phyloP scores from a whole-genome alignment of 495 filamentous ascomycete genomes.

The Niebla homalea region DNA sequence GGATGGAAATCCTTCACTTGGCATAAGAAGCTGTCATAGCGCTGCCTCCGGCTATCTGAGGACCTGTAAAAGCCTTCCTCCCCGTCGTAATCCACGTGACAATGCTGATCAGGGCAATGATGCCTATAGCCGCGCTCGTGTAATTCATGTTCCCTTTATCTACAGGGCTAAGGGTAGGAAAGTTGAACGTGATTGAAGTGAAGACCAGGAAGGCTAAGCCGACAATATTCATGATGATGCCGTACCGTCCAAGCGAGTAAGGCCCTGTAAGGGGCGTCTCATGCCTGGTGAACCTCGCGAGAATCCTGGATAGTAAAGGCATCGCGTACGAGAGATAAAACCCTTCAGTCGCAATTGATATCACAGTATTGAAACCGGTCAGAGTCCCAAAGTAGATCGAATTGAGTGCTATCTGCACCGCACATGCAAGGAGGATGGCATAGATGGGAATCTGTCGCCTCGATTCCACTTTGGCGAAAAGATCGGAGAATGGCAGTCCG shows the following conservation, averaged over 20 bases:
- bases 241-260: conserved; percentile 27
- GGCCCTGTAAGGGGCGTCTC: conserved; percentile 24
- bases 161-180: conserved; percentile 38
- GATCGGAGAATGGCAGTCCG: conserved; percentile 32
- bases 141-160: conserved; percentile 44
- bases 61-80: conserved; percentile 37
- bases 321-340: conserved; percentile 49
- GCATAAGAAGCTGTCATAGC: not conserved
- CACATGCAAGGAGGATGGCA: conserved; percentile 34
- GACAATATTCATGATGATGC: conserved; percentile 30
- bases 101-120: conserved; percentile 36
- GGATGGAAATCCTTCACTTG: not conserved
- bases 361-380: conserved; percentile 44
- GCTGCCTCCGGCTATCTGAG: conserved; percentile 14
- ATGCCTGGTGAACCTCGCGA: conserved; percentile 35
- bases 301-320: conserved; percentile 36
- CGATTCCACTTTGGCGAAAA: conserved; percentile 29
- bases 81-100: conserved; percentile 43
- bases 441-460: conserved; percentile 35
- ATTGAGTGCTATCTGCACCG: conserved; percentile 41
- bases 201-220: conserved; percentile 42
- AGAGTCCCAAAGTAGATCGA: conserved; percentile 45
- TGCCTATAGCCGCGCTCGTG: conserved; percentile 41
- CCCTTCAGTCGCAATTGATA: conserved; percentile 42
- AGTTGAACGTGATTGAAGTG: conserved; percentile 44